Base-by-base conservation (phyloP, 345 rosid genomes). In the Triadica sebifera region DNA sequence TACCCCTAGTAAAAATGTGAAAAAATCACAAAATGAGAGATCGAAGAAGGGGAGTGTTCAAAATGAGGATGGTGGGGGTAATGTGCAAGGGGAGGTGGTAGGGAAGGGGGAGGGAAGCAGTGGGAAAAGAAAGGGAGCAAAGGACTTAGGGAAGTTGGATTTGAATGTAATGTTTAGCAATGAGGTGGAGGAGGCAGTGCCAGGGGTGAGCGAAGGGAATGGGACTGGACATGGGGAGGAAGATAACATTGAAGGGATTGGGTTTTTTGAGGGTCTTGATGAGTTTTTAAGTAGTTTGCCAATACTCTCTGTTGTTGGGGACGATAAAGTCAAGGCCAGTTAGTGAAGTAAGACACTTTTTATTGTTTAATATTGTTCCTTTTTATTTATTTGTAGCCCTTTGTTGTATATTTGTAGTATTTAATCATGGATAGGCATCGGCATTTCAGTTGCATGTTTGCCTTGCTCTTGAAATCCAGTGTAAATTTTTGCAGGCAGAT, bases 81-180 rank as follows among this genome's bases (percentile, higher is more conserved):
- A 62, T 67, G 83, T 60, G 65, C 83, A 59, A 76, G 79, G 63
- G 6, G 66, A 74, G 17, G 63, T 41, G 8, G 25, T 22, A 37
- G 75, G 49, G 25, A 79, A 59, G 51, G 76, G 84, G 19, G 76
- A 67, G 57, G 90, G 85, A 24, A 84, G 71, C 74, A 70, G 80
- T 61, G 84, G 75, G 71, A 87, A 82, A 89, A 86, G 84, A 75
- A 81, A 80, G 60, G 91, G 87, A 59, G 78, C 81, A 6, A 90
- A 89, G 86, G 86, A 82, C 53, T 70, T 91, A 43, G 97, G 94
- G 58, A 88, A 86, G 84, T 84, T 95, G 81, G 98, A 95, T 86
- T 86, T 95, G 90, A 95, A 95, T 86, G 97, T 95, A 75, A 97
- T 91, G 91, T 91, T 95, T 70, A 89, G 91, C 75, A 93, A 93